These are phyloP conservation scores for Boletus sensibilis DNA, from an alignment of 768 basidiomycete genomes.

Conservation along the genomic window DNA sequence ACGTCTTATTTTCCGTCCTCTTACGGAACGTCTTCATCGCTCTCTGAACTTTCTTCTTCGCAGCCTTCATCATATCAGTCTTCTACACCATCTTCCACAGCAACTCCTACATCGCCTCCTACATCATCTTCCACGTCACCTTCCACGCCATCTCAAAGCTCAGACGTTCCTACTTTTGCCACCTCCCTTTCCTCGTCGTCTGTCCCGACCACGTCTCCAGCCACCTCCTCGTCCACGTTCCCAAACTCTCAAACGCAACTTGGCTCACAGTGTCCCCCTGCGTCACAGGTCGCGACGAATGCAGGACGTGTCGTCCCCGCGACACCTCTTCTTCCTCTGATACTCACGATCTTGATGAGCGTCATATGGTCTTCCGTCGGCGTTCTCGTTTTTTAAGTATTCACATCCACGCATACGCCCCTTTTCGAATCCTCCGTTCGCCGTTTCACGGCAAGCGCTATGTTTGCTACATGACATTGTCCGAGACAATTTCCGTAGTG, in stretches of 20 bases:
- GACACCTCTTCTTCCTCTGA: constrained; percentile 15
- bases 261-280: constrained; percentile 25
- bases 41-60: background rate
- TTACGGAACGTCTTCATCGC: background rate
- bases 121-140: background rate
- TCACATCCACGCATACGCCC: background rate
- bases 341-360: constrained; percentile 27
- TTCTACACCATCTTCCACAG: background rate
- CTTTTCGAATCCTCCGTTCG: background rate
- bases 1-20: background rate
- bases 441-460: background rate
- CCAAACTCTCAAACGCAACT: constrained; percentile 20
- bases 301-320: constrained; percentile 7
- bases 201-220: background rate
- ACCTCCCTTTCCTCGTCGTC: background rate
- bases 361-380: constrained; percentile 27
- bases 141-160: background rate
- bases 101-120: background rate
- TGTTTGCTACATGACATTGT: background rate
- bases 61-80: background rate
- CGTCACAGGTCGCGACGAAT: constrained; percentile 1
- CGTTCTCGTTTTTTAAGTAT: constrained; percentile 23
- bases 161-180: background rate
- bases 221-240: background rate
- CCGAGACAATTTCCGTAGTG: constrained; percentile 4